Evolutionary conservation across 169 alveolate genomes (phyloP), one percentile per base, ranked within the genome.

Genomic region (Ichthyophthirius multifiliis): DNA sequence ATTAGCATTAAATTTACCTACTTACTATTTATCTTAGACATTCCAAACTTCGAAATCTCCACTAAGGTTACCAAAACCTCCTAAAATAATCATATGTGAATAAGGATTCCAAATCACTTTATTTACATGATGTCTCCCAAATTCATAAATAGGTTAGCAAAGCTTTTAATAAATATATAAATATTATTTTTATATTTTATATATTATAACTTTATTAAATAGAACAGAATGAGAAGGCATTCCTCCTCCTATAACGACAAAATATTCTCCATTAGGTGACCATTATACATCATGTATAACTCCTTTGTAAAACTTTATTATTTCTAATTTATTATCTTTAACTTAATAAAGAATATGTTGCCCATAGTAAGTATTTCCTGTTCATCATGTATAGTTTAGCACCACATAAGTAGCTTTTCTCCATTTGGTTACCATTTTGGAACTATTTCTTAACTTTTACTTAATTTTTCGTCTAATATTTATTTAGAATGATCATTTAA

Each of bases 41-140:
- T 35, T 41, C 77, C 77, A 67, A 67, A 67, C 46, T 37, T 67
- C 77, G 4, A 67, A 37, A 35, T 67, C 63, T 39, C 77, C 77
- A 12, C 46, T 44, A 5, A 67, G 20, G 20, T 67, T 67, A 7
- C 77, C 77, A 20, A 67, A 67, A 18, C 77, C 77, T 2, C 62
- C 77, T 9, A 67, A 18, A 32, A 67, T 18, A 7, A 67, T 12
- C 4, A 37, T 18, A n/a, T 41, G 35, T 16, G 43, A 34, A 37
- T 67, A 34, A 9, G 77, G 71, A 55, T 55, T 41, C 77, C 77
- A 67, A 18, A 37, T 37, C 5, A 67, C 62, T 18, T 20, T 34
- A 39, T 67, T 67, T 23, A 34, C 41, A 20, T 67, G 77, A 41
- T 67, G 77, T 67, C 62, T 67, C 20, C 77, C 77, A 9, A 67